These are phyloP conservation scores for Umbelopsis sp. DNA, from an alignment of 192 early-diverging fungal species.

Conservation along the genomic window DNA sequence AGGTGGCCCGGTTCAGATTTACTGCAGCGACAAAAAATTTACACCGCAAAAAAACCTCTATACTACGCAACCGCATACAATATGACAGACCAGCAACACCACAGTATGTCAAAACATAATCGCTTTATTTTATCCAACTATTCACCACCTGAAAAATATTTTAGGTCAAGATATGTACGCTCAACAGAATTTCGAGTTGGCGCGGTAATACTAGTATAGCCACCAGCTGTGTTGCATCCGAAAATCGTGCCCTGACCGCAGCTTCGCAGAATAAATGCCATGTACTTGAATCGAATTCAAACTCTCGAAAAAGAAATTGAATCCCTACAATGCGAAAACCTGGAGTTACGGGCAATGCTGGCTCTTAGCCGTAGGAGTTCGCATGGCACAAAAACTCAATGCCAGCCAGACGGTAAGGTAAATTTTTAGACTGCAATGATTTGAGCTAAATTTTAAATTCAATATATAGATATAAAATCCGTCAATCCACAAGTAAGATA, in stretches of 20 bases:
- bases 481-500: background rate
- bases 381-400: background rate
- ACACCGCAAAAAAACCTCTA: no score
- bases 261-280: background rate
- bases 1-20: constrained; percentile 4
- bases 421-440: background rate
- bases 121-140: background rate
- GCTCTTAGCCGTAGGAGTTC: background rate
- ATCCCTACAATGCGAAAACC: constrained; percentile 4
- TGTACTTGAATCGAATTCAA: constrained; percentile 4
- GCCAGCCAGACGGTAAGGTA: background rate
- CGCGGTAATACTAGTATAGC: background rate
- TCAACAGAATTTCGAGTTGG: background rate
- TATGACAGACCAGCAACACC: no score
- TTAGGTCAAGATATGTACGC: background rate
- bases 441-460: background rate
- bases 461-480: background rate
- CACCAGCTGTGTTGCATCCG: background rate
- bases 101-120: no score
- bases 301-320: constrained; percentile 20
- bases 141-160: background rate
- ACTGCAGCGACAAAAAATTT: background rate
- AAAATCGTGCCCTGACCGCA: background rate
- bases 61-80: no score
- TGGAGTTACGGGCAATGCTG: background rate